Evolutionary conservation across 441 rosid genomes (phyloP), one percentile per base, ranked within the genome.

Genomic region (Populus hybrid): DNA sequence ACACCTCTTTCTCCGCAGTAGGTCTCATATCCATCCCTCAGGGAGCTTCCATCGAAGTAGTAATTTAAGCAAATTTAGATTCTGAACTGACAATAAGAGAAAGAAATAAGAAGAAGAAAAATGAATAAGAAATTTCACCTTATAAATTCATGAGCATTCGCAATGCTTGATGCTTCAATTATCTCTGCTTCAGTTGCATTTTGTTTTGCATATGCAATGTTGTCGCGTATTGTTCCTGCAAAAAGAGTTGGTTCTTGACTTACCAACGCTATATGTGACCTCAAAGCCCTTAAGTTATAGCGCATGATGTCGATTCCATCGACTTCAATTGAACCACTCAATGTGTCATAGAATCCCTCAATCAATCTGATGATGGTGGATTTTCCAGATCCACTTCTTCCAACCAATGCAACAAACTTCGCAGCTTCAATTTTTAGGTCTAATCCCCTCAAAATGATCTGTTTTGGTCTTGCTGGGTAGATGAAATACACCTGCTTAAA

Each of bases 341-440:
- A 53, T 16, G 84, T 81, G 57, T 83, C 84, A 57, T 83, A 78
- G 57, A 83, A 80, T 69, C 80, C 75, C 73, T 83, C 80, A 3
- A 83, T 77, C 40, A 81, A 30, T 23, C 68, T 38, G 23, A 78
- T 73, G 69, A 81, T 70, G 23, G 84, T 83, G 14, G 86, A 81
- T 66, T 83, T 83, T 3, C 84, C 81, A 16, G 80, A 78, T 11
- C 86, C 86, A 28, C 85, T 83, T 70, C 69, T 71, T 20, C 83
- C 83, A 2, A 80, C 81, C 42, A 83, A 10, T 11, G 83, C 83
- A 20, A 74, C 73, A 40, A 50, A 11, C 36, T 72, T 72, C 20
- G 79, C 79, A 18, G 81, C 78, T 71, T 73, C 78, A 20, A 83
- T 69, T 23, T 53, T 70, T 3, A 83, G 72, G 26, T 46, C 75